Base-by-base conservation (phyloP, 805 yeast genomes). In the Candida adriatica region DNA sequence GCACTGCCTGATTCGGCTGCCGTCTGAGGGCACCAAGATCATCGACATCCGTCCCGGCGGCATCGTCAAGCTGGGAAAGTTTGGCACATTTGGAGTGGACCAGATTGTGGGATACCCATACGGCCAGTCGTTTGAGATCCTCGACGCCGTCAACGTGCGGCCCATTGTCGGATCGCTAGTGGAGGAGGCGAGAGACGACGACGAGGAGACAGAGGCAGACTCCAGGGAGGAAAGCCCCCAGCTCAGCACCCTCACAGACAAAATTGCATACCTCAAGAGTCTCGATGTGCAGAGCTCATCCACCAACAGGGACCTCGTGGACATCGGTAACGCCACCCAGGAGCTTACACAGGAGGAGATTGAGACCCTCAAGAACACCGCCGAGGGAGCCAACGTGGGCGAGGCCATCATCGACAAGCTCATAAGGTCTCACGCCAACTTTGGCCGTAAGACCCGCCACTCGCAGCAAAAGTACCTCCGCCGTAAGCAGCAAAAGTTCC, bases 401-500 rank as follows among this genome's bases (percentile, higher is more conserved):
- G 80, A 78, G 46, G 76, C 75, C 27, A 80, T 92, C 45, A 87
- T 90, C 35, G 80, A 80, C 40, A 74, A 73, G 43, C 83, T 92
- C 59, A 79, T 87, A 39, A 79, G 77, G 38, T 75, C 88, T 9
- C 97, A 92, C 58, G 80, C 68, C 22, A 82, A 84, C 8, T 92
- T 92, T 52, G 85, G 84, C 45, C 79, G 84, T 53, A 92, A 92
- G 57, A 92, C 97, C 6, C 63, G 77, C 18, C 85, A 71, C 50
- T 85, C 96, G 2, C 96, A 92, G 56, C 95, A 83, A 45, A 92
- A 92, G 60, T 92, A 92, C 56, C 59, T 90, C 47, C 79, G 80
- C 42, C 74, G 99, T 48, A 92, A 92, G 59, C 94, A 86, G 57
- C 87, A 81, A 54, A 92, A 92, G 62, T 92, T 84, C 53, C 70